A percentile compares a stretch with the other conserved stretches of the same genome.
Evolutionary conservation across 768 basidiomycete species (phyloP).

Genomic region (Cyclocybe cylindracea): DNA sequence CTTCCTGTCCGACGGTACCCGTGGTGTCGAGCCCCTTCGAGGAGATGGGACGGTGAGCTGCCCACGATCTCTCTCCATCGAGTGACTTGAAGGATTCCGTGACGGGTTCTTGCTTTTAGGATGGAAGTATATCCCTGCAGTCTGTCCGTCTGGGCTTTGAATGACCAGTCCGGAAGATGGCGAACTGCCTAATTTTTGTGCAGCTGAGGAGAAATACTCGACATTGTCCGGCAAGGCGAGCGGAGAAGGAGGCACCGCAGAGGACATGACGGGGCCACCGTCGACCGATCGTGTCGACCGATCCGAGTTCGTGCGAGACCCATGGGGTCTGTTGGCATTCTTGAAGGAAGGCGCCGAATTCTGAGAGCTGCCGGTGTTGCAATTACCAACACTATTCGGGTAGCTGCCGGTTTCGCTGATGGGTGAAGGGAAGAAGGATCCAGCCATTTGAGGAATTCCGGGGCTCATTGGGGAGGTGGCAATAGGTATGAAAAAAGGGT

Average conservation of each 20-base stretch:
- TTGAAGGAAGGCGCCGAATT: constrained; percentile 15
- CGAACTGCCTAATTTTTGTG: constrained; percentile 70
- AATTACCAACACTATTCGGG: neutral
- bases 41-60: constrained; percentile 29
- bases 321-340: constrained; percentile 45
- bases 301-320: constrained; percentile 62
- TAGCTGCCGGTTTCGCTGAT: constrained; percentile 8
- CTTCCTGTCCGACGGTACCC: constrained; percentile 21
- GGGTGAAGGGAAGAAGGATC: constrained; percentile 43
- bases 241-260: constrained; percentile 59
- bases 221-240: constrained; percentile 67
- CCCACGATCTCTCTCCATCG: constrained; percentile 50
- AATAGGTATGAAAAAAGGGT: constrained; percentile 92
- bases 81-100: constrained; percentile 33
- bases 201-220: constrained; percentile 73
- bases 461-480: constrained; percentile 89
- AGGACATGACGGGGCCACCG: constrained; percentile 34
- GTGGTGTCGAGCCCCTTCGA: constrained; percentile 26
- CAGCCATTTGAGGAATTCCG: constrained; percentile 41
- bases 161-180: constrained; percentile 88
- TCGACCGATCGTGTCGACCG: constrained; percentile 59
- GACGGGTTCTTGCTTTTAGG: constrained; percentile 52
- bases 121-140: constrained; percentile 95
- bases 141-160: constrained; percentile 90
- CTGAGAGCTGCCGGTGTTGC: constrained; percentile 8